Percentiles rank a stretch among this genome's conserved stretches.
These are phyloP conservation scores for Colletotrichum theobromicola DNA, from an alignment of 2,329 filamentous ascomycete genomes.

Conservation along the genomic window DNA sequence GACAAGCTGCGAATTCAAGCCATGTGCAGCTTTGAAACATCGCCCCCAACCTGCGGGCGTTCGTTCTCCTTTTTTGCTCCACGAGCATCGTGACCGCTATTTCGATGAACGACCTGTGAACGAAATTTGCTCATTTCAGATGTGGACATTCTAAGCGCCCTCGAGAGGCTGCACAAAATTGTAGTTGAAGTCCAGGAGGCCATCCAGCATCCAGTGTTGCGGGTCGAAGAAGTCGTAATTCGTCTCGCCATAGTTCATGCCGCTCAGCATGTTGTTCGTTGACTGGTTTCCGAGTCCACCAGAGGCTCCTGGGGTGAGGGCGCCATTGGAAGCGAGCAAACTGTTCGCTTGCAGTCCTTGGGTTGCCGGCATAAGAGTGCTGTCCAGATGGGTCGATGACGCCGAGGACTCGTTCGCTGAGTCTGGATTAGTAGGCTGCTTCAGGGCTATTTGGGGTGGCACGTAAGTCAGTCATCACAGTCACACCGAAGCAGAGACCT, in stretches of 20 bases:
- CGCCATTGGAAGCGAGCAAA: constrained; percentile 54
- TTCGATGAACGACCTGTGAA: background rate
- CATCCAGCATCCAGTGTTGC: constrained; percentile 92
- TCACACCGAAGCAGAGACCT: constrained; percentile 24
- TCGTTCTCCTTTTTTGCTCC: background rate
- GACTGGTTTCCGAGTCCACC: constrained; percentile 31
- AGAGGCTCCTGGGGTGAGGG: constrained; percentile 56
- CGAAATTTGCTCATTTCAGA: background rate
- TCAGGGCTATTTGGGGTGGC: constrained; percentile 61
- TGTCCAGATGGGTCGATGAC: constrained; percentile 69
- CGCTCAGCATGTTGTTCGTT: constrained; percentile 50
- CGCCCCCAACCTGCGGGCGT: background rate
- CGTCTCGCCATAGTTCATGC: constrained; percentile 66
- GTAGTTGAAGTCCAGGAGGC: constrained; percentile 81
- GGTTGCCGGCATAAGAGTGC: constrained; percentile 56
- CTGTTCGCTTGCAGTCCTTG: constrained; percentile 53
- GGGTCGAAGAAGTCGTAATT: constrained; percentile 92
- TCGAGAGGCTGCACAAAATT: constrained; percentile 62
- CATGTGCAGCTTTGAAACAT: background rate
- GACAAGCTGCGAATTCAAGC: background rate
- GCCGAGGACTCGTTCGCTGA: constrained; percentile 76
- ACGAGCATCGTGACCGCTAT: background rate
- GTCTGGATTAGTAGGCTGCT: constrained; percentile 86
- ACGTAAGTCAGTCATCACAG: constrained; percentile 30
- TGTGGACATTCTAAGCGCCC: constrained; percentile 43